Evolutionary conservation across 129 eudicot species (phyloP).

Genomic region (Pulicaria dysenterica): DNA sequence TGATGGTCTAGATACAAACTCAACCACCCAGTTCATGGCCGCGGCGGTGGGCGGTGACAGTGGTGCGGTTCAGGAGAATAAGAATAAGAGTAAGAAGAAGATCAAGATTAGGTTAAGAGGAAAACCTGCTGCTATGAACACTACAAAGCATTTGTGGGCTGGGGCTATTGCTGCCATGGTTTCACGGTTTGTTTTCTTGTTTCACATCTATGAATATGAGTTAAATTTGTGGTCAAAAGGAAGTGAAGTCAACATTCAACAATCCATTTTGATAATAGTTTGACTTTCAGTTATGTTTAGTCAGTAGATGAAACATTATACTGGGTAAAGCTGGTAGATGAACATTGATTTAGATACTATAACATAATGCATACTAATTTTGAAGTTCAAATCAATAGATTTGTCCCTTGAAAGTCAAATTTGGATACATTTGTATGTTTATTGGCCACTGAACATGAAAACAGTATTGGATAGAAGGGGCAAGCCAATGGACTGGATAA

Average conservation of each 20-base stretch:
- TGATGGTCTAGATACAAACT: slow-evolving; percentile 29
- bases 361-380: not conserved
- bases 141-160: slow-evolving; percentile 95
- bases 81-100: slow-evolving; percentile 30
- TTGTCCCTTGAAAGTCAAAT: not conserved
- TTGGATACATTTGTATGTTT: not conserved
- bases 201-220: not conserved
- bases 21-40: slow-evolving; percentile 25
- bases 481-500: not conserved
- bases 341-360: not conserved
- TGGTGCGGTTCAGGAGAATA: slow-evolving; percentile 26
- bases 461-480: not conserved
- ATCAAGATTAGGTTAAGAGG: slow-evolving; percentile 31
- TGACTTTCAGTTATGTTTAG: not conserved
- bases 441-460: not conserved
- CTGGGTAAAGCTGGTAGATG: not conserved
- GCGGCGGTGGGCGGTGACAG: slow-evolving; percentile 16
- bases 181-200: slow-evolving; percentile 57
- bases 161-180: slow-evolving; percentile 99
- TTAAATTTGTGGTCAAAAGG: slow-evolving; percentile 5
- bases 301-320: not conserved
- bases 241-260: not conserved
- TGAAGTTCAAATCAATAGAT: not conserved
- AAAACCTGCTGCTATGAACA: slow-evolving; percentile 67
- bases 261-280: not conserved